phyloP scores from a whole-genome alignment of 2,329 filamentous ascomycete genomes.

The Hypoxylon sp. region DNA sequence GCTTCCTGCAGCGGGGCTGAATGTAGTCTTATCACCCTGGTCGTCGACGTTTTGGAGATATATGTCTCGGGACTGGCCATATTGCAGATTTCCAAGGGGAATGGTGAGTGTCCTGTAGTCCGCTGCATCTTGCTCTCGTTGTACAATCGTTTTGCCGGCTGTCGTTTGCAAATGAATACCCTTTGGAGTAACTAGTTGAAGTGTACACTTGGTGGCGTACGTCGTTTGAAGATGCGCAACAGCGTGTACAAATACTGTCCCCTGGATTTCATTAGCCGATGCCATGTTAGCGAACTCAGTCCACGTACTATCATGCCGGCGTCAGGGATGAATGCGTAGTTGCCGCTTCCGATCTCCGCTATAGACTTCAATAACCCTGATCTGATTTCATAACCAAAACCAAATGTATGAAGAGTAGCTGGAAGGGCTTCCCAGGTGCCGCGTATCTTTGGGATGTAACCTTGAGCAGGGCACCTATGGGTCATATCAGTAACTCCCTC shows the following conservation, averaged over 20 bases:
- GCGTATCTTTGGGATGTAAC: conserved; percentile 69
- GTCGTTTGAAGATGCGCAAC: conserved; percentile 73
- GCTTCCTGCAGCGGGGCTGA: conserved; percentile 24
- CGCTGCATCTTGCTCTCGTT: conserved; percentile 46
- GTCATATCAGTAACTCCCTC: conserved; percentile 12
- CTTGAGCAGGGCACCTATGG: conserved; percentile 62
- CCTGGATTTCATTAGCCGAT: conserved; percentile 51
- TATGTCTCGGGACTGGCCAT: conserved; percentile 72
- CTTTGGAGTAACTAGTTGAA: conserved; percentile 60
- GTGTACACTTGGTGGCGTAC: conserved; percentile 63
- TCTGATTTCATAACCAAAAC: conserved; percentile 65
- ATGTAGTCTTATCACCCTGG: conserved; percentile 22
- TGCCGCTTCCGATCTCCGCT: conserved; percentile 69
- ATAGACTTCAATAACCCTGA: conserved; percentile 73
- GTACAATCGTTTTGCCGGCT: conserved; percentile 58
- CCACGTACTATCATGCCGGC: conserved; percentile 70
- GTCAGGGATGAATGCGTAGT: conserved; percentile 74
- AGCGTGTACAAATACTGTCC: conserved; percentile 73
- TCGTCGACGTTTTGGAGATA: conserved; percentile 58
- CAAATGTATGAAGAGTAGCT: conserved; percentile 67
- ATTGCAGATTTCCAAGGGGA: conserved; percentile 68
- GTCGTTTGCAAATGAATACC: conserved; percentile 58
- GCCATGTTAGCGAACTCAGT: not conserved
- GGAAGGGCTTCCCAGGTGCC: conserved; percentile 57
- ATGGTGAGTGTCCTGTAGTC: conserved; percentile 56